Conservation (phyloP, 2,329 filamentous ascomycete genomes). For the Microascus cirrosus region DNA sequence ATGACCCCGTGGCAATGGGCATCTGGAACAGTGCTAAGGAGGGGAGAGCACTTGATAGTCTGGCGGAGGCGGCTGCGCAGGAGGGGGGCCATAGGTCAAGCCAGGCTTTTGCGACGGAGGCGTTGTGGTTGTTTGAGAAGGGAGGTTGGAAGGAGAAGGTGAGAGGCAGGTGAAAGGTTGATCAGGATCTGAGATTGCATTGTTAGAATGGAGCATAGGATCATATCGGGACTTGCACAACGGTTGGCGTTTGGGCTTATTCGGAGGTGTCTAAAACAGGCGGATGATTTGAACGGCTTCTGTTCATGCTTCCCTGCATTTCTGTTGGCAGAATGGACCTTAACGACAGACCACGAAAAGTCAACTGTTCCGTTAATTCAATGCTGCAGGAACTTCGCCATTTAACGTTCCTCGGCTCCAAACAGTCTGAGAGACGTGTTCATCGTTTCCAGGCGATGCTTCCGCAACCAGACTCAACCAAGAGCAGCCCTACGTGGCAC, state of each 20-base stretch:
- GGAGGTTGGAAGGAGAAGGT: constrained; percentile 59
- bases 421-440: too few relatives aligned
- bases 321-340: too few relatives aligned
- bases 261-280: not conserved
- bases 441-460: too few relatives aligned
- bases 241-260: not conserved
- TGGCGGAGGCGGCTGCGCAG: constrained; percentile 64
- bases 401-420: too few relatives aligned
- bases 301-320: too few relatives aligned
- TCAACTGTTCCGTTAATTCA: too few relatives aligned
- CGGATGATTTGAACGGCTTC: too few relatives aligned
- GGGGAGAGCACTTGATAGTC: constrained; percentile 62
- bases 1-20: constrained; percentile 57
- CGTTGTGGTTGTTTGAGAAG: constrained; percentile 70
- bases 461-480: too few relatives aligned
- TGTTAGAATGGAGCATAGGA: not conserved
- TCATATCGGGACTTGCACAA: not conserved
- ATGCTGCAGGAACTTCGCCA: too few relatives aligned
- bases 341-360: too few relatives aligned
- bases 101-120: constrained; percentile 76
- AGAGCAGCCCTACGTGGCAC: too few relatives aligned
- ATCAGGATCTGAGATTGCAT: not conserved
- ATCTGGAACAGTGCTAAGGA: constrained; percentile 75
- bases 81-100: constrained; percentile 66
- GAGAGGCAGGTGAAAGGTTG: constrained; percentile 33